These are phyloP conservation scores for Boletus rufocinnamomeus DNA, from an alignment of 768 basidiomycete genomes.

Conservation along the genomic window DNA sequence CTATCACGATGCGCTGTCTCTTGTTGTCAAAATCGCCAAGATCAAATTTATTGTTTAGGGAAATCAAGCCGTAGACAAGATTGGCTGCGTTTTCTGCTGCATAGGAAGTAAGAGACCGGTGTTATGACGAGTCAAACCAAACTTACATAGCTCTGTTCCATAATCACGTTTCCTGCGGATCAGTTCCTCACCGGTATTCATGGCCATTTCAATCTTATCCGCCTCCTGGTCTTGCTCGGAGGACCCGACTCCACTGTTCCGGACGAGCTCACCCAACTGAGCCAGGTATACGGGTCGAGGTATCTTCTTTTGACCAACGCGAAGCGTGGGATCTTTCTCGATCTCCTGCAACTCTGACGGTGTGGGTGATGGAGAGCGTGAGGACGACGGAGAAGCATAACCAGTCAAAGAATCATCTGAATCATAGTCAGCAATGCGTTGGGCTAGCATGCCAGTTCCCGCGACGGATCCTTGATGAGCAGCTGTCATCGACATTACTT, in stretches of 20 bases:
- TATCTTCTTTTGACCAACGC: slow-evolving; percentile 66
- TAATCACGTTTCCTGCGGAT: slow-evolving; percentile 82
- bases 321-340: slow-evolving; percentile 82
- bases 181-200: slow-evolving; percentile 77
- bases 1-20: slow-evolving; percentile 74
- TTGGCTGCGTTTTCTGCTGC: slow-evolving; percentile 90
- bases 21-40: slow-evolving; percentile 74
- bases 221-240: slow-evolving; percentile 66
- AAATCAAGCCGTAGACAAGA: slow-evolving; percentile 69
- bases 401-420: slow-evolving; percentile 84
- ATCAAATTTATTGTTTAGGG: slow-evolving; percentile 84
- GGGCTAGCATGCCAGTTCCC: slow-evolving; percentile 6
- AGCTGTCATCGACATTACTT: slow-evolving; percentile 4
- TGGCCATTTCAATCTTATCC: slow-evolving; percentile 76
- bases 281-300: slow-evolving; percentile 87
- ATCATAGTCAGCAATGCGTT: slow-evolving; percentile 48
- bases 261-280: slow-evolving; percentile 80
- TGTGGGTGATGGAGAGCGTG: slow-evolving; percentile 79
- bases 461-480: neutral
- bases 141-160: slow-evolving; percentile 82
- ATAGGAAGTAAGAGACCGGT: slow-evolving; percentile 1
- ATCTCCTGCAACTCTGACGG: slow-evolving; percentile 80
- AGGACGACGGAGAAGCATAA: slow-evolving; percentile 66
- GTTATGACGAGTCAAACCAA: neutral
- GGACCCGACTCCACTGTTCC: slow-evolving; percentile 51